A percentile compares a stretch with the other conserved stretches of the same genome.
Evolutionary conservation across 2,329 filamentous ascomycete species (phyloP).

Genomic region (Colletotrichum sp.): DNA sequence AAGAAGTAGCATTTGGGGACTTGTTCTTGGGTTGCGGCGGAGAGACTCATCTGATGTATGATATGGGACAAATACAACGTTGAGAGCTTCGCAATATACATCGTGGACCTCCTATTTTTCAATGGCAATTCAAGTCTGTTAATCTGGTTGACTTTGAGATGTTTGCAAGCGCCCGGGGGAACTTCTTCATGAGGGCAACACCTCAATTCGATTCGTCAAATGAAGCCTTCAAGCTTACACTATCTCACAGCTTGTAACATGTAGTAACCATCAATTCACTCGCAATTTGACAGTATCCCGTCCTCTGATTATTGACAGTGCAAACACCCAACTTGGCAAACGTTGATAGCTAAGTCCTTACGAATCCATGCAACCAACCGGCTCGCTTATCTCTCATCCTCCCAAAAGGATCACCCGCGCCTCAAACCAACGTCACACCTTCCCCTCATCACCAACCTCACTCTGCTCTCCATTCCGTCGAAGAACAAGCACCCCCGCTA

Average conservation of each 20-base stretch:
- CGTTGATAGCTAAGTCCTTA: background rate
- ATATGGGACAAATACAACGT: background rate
- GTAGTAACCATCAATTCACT: too few species aligned
- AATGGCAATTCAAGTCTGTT: fast-evolving
- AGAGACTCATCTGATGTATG: background rate
- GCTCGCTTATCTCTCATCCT: background rate
- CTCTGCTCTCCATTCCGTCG: fast-evolving
- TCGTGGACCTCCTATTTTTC: fast-evolving
- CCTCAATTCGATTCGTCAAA: too few species aligned
- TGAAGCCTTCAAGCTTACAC: too few species aligned
- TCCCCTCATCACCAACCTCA: background rate
- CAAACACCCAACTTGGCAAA: background rate
- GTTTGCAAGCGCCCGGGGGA: background rate
- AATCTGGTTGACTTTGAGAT: background rate
- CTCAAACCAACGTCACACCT: background rate
- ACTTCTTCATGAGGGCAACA: background rate
- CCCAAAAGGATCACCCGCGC: background rate
- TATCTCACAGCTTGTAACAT: too few species aligned
- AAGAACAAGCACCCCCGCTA: fast-evolving
- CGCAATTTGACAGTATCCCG: too few species aligned
- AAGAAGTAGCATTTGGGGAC: background rate
- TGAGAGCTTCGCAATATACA: background rate
- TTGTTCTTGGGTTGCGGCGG: background rate
- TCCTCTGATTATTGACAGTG: background rate
- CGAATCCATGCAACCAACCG: background rate